phyloP scores from a whole-genome alignment of 495 filamentous ascomycete species.

The Xylaria longipes region DNA sequence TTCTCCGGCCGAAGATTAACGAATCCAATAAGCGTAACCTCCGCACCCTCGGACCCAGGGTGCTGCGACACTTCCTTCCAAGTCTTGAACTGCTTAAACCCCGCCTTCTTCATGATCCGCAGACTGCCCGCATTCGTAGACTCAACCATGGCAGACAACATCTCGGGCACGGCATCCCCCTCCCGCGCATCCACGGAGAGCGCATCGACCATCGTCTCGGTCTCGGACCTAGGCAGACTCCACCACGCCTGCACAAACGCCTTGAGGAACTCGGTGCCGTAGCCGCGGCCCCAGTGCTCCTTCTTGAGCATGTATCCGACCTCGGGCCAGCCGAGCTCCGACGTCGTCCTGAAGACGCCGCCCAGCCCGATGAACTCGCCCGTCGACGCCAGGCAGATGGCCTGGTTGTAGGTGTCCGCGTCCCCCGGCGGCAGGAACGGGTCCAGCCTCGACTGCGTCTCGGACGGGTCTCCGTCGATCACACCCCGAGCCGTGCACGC shows the following conservation, averaged over 20 bases:
- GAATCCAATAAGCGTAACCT: constrained; percentile 22
- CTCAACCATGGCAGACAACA: constrained; percentile 46
- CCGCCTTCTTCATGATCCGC: constrained; percentile 20
- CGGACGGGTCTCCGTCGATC: constrained; percentile 40
- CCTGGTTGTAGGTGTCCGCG: constrained; percentile 43
- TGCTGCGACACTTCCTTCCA: constrained; percentile 30
- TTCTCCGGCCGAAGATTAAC: not conserved
- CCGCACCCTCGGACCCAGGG: not conserved
- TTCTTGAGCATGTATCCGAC: constrained; percentile 53
- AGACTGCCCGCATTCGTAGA: constrained; percentile 33
- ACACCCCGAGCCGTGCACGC: constrained; percentile 40
- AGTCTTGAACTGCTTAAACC: constrained; percentile 19
- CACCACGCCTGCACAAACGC: constrained; percentile 44
- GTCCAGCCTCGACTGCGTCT: constrained; percentile 41
- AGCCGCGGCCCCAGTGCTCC: constrained; percentile 52
- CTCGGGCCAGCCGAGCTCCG: constrained; percentile 50
- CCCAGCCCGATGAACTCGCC: constrained; percentile 49
- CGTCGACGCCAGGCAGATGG: constrained; percentile 43
- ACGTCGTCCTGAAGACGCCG: constrained; percentile 31
- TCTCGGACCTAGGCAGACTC: constrained; percentile 43
- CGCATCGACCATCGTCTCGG: constrained; percentile 34
- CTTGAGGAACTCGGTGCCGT: constrained; percentile 51
- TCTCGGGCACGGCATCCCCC: constrained; percentile 35
- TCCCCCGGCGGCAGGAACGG: constrained; percentile 38
- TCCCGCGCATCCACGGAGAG: not conserved